Evolutionary conservation across 2,329 filamentous ascomycete species (phyloP), one percentile per base, ranked within the genome.

Genomic region (Botrytis fabae): DNA sequence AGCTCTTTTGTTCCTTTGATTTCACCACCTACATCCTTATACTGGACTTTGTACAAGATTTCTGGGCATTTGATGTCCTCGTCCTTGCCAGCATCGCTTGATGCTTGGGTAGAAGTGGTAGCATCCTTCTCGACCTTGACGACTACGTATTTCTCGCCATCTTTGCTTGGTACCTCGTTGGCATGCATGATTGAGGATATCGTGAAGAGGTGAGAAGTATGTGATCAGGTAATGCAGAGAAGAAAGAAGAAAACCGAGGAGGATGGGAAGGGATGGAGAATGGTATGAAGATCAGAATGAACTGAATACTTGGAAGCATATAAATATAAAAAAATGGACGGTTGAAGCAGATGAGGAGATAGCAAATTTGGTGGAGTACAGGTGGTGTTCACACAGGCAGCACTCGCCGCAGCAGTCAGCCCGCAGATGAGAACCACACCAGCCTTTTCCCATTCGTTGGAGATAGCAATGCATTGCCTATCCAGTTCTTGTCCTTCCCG

Each of bases 11-110:
- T 76, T 25, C 75, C 76, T 40, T 76, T 77, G 22, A 77, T 76
- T 38, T 77, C 76, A 18, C 76, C 76, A 25, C 57, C 65, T 59
- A 75, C 72, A 66, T 76, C 75, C 54, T 77, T 77, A 59, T 77
- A 77, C 44, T 77, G 75, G 46, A 77, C 76, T 51, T 77, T 76
- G 60, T 77, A 77, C 7, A 77, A 40, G 40, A 77, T 77, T 40
- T 76, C 73, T 16, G 76, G 76, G 40, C 75, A 77, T 65, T 77
- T 62, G 3, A 51, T 59, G 65, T 71, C 74, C 35, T 74, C 71
- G 38, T 69, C 74, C 25, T 73, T 70, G 5, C 54, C 73, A 20
- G 72, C 65, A 66, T 76, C 71, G 66, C 71, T 75, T 48, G 75
- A 69, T 42, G 62, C 57, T 28, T 66, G 61, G 3, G 65, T 32